Conservation (phyloP, 1,284 basidiomycete genomes). For the Heterobasidion annosum region DNA sequence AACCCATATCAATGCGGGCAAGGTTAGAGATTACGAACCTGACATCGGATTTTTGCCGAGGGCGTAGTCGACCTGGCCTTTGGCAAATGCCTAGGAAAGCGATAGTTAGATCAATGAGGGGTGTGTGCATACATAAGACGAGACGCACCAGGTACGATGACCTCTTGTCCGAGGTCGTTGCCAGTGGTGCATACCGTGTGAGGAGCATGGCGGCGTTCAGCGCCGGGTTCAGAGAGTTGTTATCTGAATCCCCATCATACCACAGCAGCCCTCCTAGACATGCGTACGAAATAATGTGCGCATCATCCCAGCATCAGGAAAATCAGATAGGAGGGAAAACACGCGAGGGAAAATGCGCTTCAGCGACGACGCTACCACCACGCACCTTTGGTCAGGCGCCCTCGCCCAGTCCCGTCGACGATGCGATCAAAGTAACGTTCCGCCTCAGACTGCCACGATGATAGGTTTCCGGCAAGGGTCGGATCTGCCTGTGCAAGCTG, state of each 20-base stretch:
- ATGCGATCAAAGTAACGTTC: constrained; percentile 76
- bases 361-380: background rate
- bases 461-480: constrained; percentile 41
- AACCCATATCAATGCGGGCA: background rate
- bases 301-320: background rate
- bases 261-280: constrained; percentile 66
- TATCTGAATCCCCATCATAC: constrained; percentile 74
- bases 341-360: background rate
- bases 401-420: constrained; percentile 46
- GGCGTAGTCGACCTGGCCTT: constrained; percentile 71
- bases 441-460: constrained; percentile 60
- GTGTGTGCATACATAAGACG: background rate
- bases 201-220: constrained; percentile 81
- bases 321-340: background rate
- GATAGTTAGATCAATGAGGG: background rate
- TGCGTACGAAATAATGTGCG: background rate
- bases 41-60: constrained; percentile 86
- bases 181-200: constrained; percentile 66
- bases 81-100: constrained; percentile 51
- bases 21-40: constrained; percentile 27
- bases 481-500: constrained; percentile 50
- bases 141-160: constrained; percentile 47
- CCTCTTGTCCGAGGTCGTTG: constrained; percentile 51
- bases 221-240: constrained; percentile 77
- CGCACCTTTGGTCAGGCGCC: constrained; percentile 44